A percentile compares a stretch with the other conserved stretches of the same genome.
These are phyloP conservation scores for Nicotiana benthamiana DNA, from an alignment of 257 asterid genomes.

Conservation along the genomic window DNA sequence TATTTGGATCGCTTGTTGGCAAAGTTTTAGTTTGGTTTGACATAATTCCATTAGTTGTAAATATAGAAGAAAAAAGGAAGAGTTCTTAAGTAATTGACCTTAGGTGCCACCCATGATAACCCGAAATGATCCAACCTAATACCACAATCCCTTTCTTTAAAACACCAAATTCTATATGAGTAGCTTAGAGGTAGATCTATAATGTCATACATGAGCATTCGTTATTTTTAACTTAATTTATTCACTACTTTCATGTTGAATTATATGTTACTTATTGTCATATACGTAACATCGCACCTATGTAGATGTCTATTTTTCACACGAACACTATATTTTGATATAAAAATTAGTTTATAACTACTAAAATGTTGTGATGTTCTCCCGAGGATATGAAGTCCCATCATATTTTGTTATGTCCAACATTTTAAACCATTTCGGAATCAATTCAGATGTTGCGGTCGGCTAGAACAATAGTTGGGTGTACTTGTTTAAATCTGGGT, in stretches of 20 bases:
- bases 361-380: too few species aligned
- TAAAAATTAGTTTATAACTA: too few species aligned
- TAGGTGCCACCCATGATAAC: neutral
- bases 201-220: neutral
- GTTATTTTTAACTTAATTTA: neutral
- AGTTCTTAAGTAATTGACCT: neutral
- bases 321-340: too few species aligned
- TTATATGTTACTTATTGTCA: neutral
- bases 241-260: neutral
- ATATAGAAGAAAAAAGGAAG: neutral
- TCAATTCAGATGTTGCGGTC: too few species aligned
- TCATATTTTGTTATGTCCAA: too few species aligned
- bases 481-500: too few species aligned
- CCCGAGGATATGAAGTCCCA: too few species aligned
- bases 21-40: neutral
- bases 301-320: too few species aligned
- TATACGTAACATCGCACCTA: too few species aligned
- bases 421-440: too few species aligned
- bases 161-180: neutral
- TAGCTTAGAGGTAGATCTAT: neutral
- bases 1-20: neutral
- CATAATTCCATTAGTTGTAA: neutral
- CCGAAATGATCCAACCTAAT: too few species aligned
- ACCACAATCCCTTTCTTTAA: neutral
- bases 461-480: too few species aligned